A percentile compares a stretch with the other conserved stretches of the same genome.
phyloP scores from a whole-genome alignment of 495 filamentous ascomycete genomes.

The Hapsidospora chrysogenum region DNA sequence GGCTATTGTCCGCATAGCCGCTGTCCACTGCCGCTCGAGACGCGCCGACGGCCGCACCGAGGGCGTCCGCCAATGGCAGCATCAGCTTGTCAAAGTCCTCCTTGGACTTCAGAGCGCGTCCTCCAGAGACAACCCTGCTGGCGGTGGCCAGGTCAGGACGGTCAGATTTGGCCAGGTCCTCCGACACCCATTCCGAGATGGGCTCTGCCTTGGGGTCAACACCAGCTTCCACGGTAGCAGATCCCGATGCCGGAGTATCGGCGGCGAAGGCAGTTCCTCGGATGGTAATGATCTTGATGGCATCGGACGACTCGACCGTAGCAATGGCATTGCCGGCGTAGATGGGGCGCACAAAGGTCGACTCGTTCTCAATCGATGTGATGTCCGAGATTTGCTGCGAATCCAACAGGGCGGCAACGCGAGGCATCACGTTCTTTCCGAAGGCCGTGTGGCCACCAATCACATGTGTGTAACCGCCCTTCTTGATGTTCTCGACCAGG shows the following conservation, averaged over 20 bases:
- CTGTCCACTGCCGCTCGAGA: slow-evolving; percentile 92
- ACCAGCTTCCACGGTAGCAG: slow-evolving; percentile 44
- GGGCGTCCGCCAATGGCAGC: slow-evolving; percentile 73
- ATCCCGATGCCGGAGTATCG: slow-evolving; percentile 33
- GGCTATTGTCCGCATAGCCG: slow-evolving; percentile 96
- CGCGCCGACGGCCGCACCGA: slow-evolving; percentile 88
- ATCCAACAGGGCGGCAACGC: slow-evolving; percentile 86
- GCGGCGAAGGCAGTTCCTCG: slow-evolving; percentile 77
- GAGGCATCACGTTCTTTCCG: slow-evolving; percentile 89
- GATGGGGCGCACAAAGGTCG: slow-evolving; percentile 92
- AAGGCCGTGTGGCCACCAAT: slow-evolving; percentile 87
- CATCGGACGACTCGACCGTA: slow-evolving; percentile 82
- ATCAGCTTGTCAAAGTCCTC: slow-evolving; percentile 91
- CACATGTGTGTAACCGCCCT: slow-evolving; percentile 79
- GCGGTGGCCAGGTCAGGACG: slow-evolving; percentile 91
- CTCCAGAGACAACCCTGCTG: slow-evolving; percentile 77
- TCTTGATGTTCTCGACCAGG: slow-evolving; percentile 89
- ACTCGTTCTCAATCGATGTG: slow-evolving; percentile 69
- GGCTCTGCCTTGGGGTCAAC: slow-evolving; percentile 55
- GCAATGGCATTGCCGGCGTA: slow-evolving; percentile 96
- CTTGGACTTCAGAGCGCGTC: slow-evolving; percentile 89
- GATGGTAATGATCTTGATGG: slow-evolving; percentile 78
- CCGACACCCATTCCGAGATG: slow-evolving; percentile 77
- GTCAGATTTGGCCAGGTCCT: slow-evolving; percentile 82
- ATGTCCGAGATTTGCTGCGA: slow-evolving; percentile 88